These are phyloP conservation scores for Coccinonectria pachysandricola DNA, from an alignment of 2,329 filamentous ascomycete species.

Conservation along the genomic window DNA sequence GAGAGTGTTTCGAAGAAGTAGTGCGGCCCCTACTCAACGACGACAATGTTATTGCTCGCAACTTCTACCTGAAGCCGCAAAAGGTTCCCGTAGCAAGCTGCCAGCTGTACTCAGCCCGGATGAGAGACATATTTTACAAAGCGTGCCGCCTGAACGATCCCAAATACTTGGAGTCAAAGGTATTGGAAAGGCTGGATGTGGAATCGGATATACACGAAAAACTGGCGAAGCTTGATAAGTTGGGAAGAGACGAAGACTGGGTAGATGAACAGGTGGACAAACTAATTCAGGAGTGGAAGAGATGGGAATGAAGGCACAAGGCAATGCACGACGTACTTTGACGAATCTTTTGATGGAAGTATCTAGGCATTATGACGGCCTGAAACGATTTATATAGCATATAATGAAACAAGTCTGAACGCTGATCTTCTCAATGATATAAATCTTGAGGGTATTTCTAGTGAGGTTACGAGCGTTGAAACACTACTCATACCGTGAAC, in stretches of 20 bases:
- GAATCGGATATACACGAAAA: slow-evolving; percentile 50
- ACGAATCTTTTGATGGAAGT: too few species aligned
- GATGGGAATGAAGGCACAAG: slow-evolving; percentile 37
- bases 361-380: too few species aligned
- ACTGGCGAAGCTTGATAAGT: slow-evolving; percentile 33
- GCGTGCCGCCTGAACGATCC: slow-evolving; percentile 59
- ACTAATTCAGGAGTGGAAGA: slow-evolving; percentile 46
- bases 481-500: too few species aligned
- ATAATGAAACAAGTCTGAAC: too few species aligned
- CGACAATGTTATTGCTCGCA: slow-evolving; percentile 45
- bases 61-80: slow-evolving; percentile 54
- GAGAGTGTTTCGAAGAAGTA: slow-evolving; percentile 74
- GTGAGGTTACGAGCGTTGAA: too few species aligned
- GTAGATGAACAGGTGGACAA: slow-evolving; percentile 34
- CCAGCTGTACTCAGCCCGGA: slow-evolving; percentile 70
- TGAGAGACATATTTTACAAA: slow-evolving; percentile 62
- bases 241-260: slow-evolving; percentile 25
- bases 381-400: too few species aligned
- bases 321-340: too few species aligned
- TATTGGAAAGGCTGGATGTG: slow-evolving; percentile 48
- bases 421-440: too few species aligned
- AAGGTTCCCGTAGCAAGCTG: slow-evolving; percentile 50
- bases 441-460: too few species aligned
- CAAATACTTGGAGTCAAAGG: slow-evolving; percentile 46
- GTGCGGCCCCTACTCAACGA: slow-evolving; percentile 57